Evolutionary conservation across 495 filamentous ascomycete species (phyloP).

Genomic region (Neurospora intermedia): DNA sequence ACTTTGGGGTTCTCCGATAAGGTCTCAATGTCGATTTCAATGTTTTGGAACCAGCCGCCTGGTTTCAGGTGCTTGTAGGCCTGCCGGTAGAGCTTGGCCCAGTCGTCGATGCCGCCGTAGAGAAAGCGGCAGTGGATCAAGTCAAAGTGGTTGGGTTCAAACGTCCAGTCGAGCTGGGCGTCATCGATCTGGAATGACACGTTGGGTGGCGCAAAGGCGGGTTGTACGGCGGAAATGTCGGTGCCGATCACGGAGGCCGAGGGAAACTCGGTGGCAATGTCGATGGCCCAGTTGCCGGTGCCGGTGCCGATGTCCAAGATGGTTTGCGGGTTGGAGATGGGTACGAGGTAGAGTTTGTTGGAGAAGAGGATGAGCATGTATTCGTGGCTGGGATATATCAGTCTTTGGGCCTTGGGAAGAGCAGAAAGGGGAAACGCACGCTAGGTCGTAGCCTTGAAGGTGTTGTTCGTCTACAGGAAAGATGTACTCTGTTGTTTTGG

Average conservation of each 20-base stretch:
- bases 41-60: conserved; percentile 1
- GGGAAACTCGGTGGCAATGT: background rate
- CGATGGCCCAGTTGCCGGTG: background rate
- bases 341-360: background rate
- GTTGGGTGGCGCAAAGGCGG: background rate
- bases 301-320: background rate
- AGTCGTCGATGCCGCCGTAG: background rate
- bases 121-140: background rate
- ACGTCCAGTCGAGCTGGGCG: background rate
- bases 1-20: background rate
- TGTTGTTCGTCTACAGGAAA: background rate
- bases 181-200: background rate
- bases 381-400: background rate
- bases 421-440: no score
- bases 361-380: background rate
- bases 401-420: background rate
- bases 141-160: background rate
- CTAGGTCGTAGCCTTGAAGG: background rate
- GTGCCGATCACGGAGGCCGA: background rate
- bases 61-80: background rate
- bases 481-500: background rate
- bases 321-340: background rate
- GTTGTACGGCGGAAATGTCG: background rate
- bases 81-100: background rate
- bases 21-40: conserved; percentile 5